These are phyloP conservation scores for Protomyces gravidus DNA, from an alignment of 1,139 yeast genomes.

Conservation along the genomic window DNA sequence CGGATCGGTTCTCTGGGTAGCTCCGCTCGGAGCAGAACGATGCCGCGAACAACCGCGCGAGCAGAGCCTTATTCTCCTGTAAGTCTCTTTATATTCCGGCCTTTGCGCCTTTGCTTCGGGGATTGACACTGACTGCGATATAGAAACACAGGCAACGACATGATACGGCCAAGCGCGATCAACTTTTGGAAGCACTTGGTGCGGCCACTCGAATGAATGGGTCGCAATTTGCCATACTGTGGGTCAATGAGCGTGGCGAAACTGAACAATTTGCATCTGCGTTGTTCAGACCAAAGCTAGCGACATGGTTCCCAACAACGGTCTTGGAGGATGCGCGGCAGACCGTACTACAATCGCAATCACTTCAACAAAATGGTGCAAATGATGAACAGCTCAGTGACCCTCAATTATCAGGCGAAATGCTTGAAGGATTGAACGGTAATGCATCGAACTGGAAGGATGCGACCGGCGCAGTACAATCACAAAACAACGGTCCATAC, in stretches of 20 bases:
- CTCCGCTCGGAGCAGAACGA: neutral
- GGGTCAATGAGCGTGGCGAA: slow-evolving; percentile 29
- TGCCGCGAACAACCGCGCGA: neutral
- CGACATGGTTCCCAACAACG: slow-evolving; percentile 25
- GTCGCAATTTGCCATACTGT: slow-evolving; percentile 29
- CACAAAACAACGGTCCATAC: neutral
- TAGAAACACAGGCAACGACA: slow-evolving; percentile 27
- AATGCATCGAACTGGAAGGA: slow-evolving; percentile 7
- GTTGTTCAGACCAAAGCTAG: slow-evolving; percentile 25
- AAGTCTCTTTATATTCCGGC: too few species aligned
- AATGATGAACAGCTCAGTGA: slow-evolving; percentile 5
- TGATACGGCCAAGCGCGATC: slow-evolving; percentile 28
- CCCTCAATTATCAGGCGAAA: neutral
- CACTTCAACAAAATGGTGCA: neutral
- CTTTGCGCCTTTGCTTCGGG: too few species aligned
- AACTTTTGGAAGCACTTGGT: slow-evolving; percentile 24
- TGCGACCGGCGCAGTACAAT: neutral
- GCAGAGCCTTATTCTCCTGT: neutral
- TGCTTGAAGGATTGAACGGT: slow-evolving; percentile 7
- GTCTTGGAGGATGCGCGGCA: slow-evolving; percentile 26
- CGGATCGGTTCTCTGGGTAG: too few species aligned
- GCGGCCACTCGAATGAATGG: slow-evolving; percentile 28
- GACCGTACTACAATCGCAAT: slow-evolving; percentile 6
- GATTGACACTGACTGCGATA: slow-evolving; percentile 6
- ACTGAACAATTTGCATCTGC: slow-evolving; percentile 27